These are phyloP conservation scores for Microbotryum lychnidis-dioicae DNA, from an alignment of 1,284 basidiomycete genomes.

Conservation along the genomic window DNA sequence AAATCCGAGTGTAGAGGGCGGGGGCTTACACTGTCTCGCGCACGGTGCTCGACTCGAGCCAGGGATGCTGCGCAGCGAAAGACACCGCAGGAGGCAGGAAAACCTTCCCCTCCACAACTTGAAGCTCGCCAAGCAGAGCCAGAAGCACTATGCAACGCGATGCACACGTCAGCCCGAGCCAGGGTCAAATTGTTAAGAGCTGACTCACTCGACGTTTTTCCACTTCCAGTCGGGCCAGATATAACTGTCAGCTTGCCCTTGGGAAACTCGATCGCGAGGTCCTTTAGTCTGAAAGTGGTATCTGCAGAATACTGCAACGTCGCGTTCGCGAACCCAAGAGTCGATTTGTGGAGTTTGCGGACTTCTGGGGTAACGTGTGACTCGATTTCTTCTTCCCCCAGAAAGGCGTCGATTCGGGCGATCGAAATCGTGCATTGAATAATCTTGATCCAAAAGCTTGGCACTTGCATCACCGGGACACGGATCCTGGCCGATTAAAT, in stretches of 20 bases:
- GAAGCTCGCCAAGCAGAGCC: conserved; percentile 48
- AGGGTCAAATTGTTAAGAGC: not conserved
- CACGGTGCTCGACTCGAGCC: conserved; percentile 67
- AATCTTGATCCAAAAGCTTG: conserved; percentile 24
- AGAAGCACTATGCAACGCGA: conserved; percentile 51
- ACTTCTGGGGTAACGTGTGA: not conserved
- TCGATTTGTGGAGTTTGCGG: not conserved
- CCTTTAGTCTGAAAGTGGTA: conserved; percentile 57
- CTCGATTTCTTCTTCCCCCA: conserved; percentile 27
- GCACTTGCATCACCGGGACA: conserved; percentile 26
- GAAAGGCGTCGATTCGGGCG: conserved; percentile 23
- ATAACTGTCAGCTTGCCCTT: conserved; percentile 65
- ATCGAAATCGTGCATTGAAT: conserved; percentile 27
- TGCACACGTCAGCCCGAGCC: not conserved
- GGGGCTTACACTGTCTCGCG: conserved; percentile 49
- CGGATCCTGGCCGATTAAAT: conserved; percentile 14
- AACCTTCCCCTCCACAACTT: conserved; percentile 69
- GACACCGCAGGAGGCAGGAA: conserved; percentile 53
- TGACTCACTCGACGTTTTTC: conserved; percentile 32
- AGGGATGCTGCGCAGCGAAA: conserved; percentile 42
- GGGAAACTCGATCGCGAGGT: conserved; percentile 71
- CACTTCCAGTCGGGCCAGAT: conserved; percentile 52
- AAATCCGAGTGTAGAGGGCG: conserved; percentile 38
- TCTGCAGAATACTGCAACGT: conserved; percentile 17
- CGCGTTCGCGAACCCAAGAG: not conserved